A percentile compares a stretch with the other conserved stretches of the same genome.
phyloP scores from a whole-genome alignment of 2,329 filamentous ascomycete genomes.

The Hymenoscyphus scutula region DNA sequence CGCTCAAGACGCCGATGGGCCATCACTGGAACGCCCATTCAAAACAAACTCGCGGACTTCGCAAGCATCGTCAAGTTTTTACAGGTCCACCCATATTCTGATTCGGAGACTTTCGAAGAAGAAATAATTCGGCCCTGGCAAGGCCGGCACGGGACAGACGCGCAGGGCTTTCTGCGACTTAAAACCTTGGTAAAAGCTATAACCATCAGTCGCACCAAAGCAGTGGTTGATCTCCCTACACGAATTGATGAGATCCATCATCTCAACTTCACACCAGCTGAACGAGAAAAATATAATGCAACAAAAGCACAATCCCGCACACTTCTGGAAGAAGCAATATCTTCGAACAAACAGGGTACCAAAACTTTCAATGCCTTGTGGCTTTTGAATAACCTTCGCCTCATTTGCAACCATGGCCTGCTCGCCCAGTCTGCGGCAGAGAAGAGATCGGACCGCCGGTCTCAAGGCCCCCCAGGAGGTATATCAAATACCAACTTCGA shows the following conservation, averaged over 20 bases:
- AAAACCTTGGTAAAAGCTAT: constrained; percentile 7
- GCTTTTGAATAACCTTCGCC: background rate
- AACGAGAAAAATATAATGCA: constrained; percentile 12
- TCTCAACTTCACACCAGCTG: constrained; percentile 12
- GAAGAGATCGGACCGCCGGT: background rate
- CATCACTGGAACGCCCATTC: constrained; percentile 32
- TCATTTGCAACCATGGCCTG: constrained; percentile 15
- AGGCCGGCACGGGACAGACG: background rate
- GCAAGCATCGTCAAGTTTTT: constrained; percentile 33
- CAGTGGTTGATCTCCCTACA: constrained; percentile 11
- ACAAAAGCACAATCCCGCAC: constrained; percentile 2
- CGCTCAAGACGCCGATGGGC: constrained; percentile 41
- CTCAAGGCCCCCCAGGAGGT: background rate
- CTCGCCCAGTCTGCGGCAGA: background rate
- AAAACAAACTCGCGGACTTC: constrained; percentile 36
- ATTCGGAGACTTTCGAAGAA: constrained; percentile 19
- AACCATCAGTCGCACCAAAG: constrained; percentile 11
- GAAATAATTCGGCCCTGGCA: constrained; percentile 35
- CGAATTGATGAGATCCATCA: constrained; percentile 9
- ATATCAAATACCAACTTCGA: background rate
- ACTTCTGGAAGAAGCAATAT: constrained; percentile 6
- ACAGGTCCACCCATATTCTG: constrained; percentile 19
- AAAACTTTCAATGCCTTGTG: background rate
- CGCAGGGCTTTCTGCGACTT: constrained; percentile 11
- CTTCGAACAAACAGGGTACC: background rate